Evolutionary conservation across 2,329 filamentous ascomycete genomes (phyloP).

Genomic region (Davidsoniella virescens): DNA sequence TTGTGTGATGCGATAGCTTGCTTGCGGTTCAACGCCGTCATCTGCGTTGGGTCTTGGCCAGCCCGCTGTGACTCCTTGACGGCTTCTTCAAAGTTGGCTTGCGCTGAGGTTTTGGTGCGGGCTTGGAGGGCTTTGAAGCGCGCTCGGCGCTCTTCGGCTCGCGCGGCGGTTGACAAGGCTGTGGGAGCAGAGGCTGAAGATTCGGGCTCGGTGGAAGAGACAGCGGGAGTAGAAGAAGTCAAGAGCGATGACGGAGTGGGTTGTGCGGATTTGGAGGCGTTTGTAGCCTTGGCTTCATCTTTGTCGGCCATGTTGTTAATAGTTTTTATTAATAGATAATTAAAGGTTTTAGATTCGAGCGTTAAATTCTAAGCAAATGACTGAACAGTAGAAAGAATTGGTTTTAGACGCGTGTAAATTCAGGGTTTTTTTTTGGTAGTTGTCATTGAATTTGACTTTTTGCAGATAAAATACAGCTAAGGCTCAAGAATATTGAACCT

Average conservation of each 20-base stretch:
- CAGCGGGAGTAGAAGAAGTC: slow-evolving; percentile 3
- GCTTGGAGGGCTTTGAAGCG: slow-evolving; percentile 80
- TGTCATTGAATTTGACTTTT: too few relatives aligned
- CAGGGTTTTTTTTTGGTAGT: too few relatives aligned
- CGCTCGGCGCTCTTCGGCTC: slow-evolving; percentile 52
- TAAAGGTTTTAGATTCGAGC: too few relatives aligned
- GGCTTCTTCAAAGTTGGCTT: slow-evolving; percentile 69
- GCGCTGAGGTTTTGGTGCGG: slow-evolving; percentile 54
- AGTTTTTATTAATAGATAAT: too few relatives aligned
- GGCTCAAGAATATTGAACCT: too few relatives aligned
- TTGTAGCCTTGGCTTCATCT: not conserved
- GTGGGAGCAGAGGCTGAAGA: slow-evolving; percentile 12
- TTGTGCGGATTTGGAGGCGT: too few relatives aligned
- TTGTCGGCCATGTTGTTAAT: slow-evolving; percentile 11
- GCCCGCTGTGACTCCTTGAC: slow-evolving; percentile 68
- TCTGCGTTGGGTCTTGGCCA: slow-evolving; percentile 58
- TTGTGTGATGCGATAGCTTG: slow-evolving; percentile 84
- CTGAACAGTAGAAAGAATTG: too few relatives aligned
- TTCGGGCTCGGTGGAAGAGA: slow-evolving; percentile 1
- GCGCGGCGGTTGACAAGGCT: slow-evolving; percentile 20
- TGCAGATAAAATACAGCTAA: too few relatives aligned
- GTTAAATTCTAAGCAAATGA: too few relatives aligned
- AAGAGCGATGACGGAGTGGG: slow-evolving; percentile 6
- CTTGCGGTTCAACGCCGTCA: slow-evolving; percentile 66
- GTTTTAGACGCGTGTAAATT: too few relatives aligned